Base-by-base conservation (phyloP, 2,329 filamentous ascomycete species). In the Colletotrichum simmondsii region DNA sequence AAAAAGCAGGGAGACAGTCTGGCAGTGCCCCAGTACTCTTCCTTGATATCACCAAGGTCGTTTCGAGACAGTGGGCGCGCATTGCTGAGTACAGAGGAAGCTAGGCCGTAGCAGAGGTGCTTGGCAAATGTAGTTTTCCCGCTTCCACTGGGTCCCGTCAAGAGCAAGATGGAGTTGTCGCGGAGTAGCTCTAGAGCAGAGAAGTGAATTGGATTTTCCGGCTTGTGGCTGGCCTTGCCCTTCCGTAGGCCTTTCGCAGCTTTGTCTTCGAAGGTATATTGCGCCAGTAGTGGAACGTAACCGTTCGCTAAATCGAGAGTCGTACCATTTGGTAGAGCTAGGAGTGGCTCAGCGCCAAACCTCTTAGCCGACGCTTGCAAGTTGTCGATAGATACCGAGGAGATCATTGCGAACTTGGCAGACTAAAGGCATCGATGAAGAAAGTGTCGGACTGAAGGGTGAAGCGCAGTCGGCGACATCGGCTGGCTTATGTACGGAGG, bases 91-190 rank as follows among this genome's bases (percentile, higher is more conserved):
- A 7, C 35, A 1, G 26, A n/a, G 1, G 62, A 56, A 16, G 56
- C 42, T 24, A 71, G 2, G 10, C 16, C 4, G 5, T n/a, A 67
- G 35, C 63, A 46, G 19, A 71, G 32, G n/a, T 67, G n/a, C 16
- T 66, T 71, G 46, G 42, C 68, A 4, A 71, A 66, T 0, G 56
- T 66, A 5, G 68, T 71, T 26, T 66, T 71, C 3, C 68, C 68
- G 2, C 62, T 56, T 1, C 68, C 68, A 16, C 68, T 56, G 4
- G 30, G 5, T 6, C 68, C 68, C 8, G 68, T 56, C 1, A 71
- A 24, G 5, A 66, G 24, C 19, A 71, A 4, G 19, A 61, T 32
- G 1, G 30, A 32, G 32, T 46, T 46, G 1, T 71, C 68, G 46
- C 62, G 30, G 12, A 71, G 56, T 1, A 71, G 32, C n/a, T 71